Evolutionary conservation across 805 yeast genomes (phyloP), one percentile per base, ranked within the genome.

Genomic region (Teunomyces cretensis): DNA sequence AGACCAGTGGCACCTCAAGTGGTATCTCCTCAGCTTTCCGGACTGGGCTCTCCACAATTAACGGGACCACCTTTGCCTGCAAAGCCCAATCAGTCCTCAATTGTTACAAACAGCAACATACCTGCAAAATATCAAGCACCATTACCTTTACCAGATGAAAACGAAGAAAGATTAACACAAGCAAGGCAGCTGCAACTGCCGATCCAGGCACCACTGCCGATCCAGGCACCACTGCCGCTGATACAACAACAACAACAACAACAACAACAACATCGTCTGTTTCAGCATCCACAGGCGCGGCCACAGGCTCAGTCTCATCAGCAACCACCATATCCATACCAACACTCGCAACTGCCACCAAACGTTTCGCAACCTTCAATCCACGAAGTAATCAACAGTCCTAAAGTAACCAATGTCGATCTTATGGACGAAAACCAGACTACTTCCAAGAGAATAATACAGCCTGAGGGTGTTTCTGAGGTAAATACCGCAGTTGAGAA

Each of bases 51-150:
- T 22, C 28, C 49, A 11, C 57, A 49, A 41, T 13, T 46, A 2
- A 48, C 53, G 6, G 62, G 62, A 4, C 68, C 68, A 1, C 61
- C 61, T 13, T 46, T 63, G 19, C 68, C 68, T 2, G 48, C 40
- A 2, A 61, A 60, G 39, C 60, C 59, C 12, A 33, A 33, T 26
- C 30, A 22, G n/a, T 14, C 11, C 11, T 4, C 15, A 22, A 9
- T 7, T 6, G 11, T 24, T 22, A 11, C 28, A 9, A 6, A 13
- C 14, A 27, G 19, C 14, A 27, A 17, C 4, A 30, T 58, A 14
- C 68, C 70, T 2, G 40, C 53, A 30, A 67, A 61, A 42, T 67
- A 67, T 44, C 65, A 60, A 43, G 42, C 60, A 1, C 72, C 72
- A n/a, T 51, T 58, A 15, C 65, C 69, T 0, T 46, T 64, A 13